Conservation (phyloP, 2,329 filamentous ascomycete species). For the Piedraia hortae region DNA sequence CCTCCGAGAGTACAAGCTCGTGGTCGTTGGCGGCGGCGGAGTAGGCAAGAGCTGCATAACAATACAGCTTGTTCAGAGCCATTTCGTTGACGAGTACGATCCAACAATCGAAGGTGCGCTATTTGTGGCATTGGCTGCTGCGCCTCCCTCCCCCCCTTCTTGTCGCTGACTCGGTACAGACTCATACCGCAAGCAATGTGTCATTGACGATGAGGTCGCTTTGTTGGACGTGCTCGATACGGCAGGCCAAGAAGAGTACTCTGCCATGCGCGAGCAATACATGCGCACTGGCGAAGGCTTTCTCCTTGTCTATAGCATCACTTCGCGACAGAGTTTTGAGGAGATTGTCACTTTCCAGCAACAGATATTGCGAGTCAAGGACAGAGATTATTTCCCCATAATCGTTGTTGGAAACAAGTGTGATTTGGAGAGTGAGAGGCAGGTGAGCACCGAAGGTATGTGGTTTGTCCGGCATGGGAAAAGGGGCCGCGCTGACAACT, state of each 20-base stretch:
- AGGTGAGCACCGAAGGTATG: slow-evolving; percentile 76
- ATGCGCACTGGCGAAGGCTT: slow-evolving; percentile 98
- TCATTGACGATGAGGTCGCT: slow-evolving; percentile 94
- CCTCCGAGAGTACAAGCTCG: slow-evolving; percentile 30
- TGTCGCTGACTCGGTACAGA: slow-evolving; percentile 26
- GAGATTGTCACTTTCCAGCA: slow-evolving; percentile 98
- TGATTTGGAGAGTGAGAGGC: slow-evolving; percentile 79
- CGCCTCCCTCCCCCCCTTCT: slow-evolving; percentile 1
- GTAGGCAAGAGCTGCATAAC: slow-evolving; percentile 98
- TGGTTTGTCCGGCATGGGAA: slow-evolving; percentile 4
- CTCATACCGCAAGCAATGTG: slow-evolving; percentile 98
- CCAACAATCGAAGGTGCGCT: slow-evolving; percentile 85
- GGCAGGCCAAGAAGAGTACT: slow-evolving; percentile 96
- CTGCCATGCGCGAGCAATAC: slow-evolving; percentile 97
- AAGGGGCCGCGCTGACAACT: slow-evolving; percentile 1
- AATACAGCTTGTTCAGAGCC: slow-evolving; percentile 55
- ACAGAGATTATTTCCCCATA: slow-evolving; percentile 99
- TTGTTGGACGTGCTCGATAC: slow-evolving; percentile 95
- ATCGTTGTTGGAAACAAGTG: slow-evolving; percentile 98
- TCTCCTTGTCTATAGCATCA: slow-evolving; percentile 93
- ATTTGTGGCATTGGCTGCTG: background rate
- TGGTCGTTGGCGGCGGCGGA: slow-evolving; percentile 92
- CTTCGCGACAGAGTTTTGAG: slow-evolving; percentile 86
- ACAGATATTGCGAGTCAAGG: slow-evolving; percentile 94
- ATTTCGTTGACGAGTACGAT: slow-evolving; percentile 98